Conservation (phyloP, 1,284 basidiomycete species). For the Phlebopus sp. region DNA sequence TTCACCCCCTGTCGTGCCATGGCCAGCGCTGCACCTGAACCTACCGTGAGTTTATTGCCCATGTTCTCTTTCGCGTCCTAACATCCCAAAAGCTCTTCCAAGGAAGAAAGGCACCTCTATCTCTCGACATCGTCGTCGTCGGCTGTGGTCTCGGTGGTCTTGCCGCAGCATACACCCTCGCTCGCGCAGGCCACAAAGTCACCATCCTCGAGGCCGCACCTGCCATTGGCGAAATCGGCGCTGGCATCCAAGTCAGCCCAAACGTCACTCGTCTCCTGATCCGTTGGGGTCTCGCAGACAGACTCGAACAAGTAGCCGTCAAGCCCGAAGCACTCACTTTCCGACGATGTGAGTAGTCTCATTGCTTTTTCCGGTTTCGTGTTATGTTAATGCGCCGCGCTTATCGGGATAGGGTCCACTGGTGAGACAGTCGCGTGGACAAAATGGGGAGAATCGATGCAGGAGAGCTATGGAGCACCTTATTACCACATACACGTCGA, state of each 20-base stretch:
- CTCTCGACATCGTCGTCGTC: conserved; percentile 44
- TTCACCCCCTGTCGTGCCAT: neutral
- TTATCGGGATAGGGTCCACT: conserved; percentile 30
- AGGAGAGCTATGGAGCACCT: conserved; percentile 43
- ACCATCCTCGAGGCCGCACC: conserved; percentile 44
- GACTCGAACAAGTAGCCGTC: conserved; percentile 41
- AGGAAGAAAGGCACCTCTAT: conserved; percentile 25
- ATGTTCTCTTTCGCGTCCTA: neutral
- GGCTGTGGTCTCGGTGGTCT: conserved; percentile 55
- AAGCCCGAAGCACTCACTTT: conserved; percentile 43
- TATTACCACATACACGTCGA: conserved; percentile 53
- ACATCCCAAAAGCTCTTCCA: conserved; percentile 19
- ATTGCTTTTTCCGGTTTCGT: neutral
- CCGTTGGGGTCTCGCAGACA: conserved; percentile 49
- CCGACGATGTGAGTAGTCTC: conserved; percentile 40
- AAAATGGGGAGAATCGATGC: conserved; percentile 40
- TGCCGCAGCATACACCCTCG: conserved; percentile 44
- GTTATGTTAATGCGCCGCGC: neutral
- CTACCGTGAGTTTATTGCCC: neutral
- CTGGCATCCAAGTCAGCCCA: conserved; percentile 48
- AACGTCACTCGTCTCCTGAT: conserved; percentile 48
- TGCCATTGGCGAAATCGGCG: conserved; percentile 43
- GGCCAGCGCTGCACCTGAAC: neutral
- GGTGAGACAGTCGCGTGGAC: conserved; percentile 47
- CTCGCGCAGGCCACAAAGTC: conserved; percentile 47